Percentiles rank a stretch among this genome's conserved stretches.
These are phyloP conservation scores for Penicillium robsamsonii DNA, from an alignment of 495 filamentous ascomycete species.

Conservation along the genomic window DNA sequence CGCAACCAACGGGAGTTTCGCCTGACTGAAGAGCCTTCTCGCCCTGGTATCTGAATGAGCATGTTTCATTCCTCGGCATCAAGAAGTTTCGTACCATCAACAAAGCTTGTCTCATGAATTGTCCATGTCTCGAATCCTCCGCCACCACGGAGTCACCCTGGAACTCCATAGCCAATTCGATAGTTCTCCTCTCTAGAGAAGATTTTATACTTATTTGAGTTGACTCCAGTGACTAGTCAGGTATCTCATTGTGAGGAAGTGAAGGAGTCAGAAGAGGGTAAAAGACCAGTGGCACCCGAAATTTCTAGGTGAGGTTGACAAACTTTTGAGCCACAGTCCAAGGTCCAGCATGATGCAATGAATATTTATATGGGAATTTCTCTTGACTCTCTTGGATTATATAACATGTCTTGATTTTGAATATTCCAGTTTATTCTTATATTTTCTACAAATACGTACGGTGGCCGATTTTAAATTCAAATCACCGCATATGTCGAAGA, in stretches of 20 bases:
- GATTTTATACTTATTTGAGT: not conserved
- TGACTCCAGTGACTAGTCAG: not conserved
- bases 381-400: not conserved
- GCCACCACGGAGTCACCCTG: constrained; percentile 4
- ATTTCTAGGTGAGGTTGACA: constrained; percentile 4
- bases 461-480: too few species aligned
- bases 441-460: not conserved
- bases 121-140: constrained; percentile 43
- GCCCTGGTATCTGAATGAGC: constrained; percentile 51
- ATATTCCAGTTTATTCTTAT: not conserved
- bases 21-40: constrained; percentile 73
- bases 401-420: not conserved
- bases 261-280: not conserved
- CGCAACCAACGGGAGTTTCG: constrained; percentile 95
- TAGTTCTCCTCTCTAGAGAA: not conserved
- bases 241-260: not conserved
- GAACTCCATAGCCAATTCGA: constrained; percentile 1
- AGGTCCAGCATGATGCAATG: not conserved
- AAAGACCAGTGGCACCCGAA: not conserved
- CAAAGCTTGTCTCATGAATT: constrained; percentile 70
- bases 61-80: not conserved
- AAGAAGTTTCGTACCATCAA: constrained; percentile 52
- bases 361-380: not conserved
- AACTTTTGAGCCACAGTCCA: not conserved
- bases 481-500: not conserved